These are phyloP conservation scores for Microbotryum scabiosae DNA, from an alignment of 1,284 basidiomycete genomes.

Conservation along the genomic window DNA sequence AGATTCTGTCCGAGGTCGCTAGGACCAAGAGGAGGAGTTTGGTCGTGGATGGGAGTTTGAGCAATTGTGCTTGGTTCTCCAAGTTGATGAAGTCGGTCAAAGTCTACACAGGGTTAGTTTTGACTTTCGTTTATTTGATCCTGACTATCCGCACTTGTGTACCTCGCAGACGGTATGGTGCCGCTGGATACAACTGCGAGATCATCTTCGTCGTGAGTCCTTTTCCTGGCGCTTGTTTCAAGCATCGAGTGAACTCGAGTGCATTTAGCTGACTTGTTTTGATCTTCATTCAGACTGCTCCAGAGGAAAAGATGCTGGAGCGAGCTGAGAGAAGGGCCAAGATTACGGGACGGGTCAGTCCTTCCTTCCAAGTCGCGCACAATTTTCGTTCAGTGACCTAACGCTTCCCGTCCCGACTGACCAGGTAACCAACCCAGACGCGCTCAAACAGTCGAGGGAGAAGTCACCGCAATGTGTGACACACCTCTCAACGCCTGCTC, in stretches of 20 bases:
- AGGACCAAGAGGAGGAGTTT: conserved; percentile 19
- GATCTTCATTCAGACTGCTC: conserved; percentile 18
- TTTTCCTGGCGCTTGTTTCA: neutral
- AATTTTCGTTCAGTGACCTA: neutral
- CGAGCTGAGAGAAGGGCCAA: conserved; percentile 30
- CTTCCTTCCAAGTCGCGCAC: neutral
- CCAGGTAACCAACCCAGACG: conserved; percentile 20
- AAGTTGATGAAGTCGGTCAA: conserved; percentile 23
- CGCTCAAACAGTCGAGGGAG: conserved; percentile 26
- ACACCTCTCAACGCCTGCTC: conserved; percentile 19
- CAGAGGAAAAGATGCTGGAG: conserved; percentile 27
- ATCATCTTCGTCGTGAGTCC: conserved; percentile 32
- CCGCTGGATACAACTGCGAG: conserved; percentile 29
- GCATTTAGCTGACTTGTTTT: neutral
- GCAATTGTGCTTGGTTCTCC: conserved; percentile 31
- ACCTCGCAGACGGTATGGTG: conserved; percentile 7
- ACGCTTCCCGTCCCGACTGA: neutral
- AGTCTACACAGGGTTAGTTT: too few relatives aligned
- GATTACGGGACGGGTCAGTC: conserved; percentile 29
- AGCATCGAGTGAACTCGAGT: neutral
- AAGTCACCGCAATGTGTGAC: conserved; percentile 30
- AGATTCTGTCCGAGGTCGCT: conserved; percentile 30
- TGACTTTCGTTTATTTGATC: too few relatives aligned
- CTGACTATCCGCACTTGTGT: too few relatives aligned
- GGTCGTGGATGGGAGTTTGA: conserved; percentile 34